A percentile compares a stretch with the other conserved stretches of the same genome.
These are phyloP conservation scores for Fusarium anthophilum DNA, from an alignment of 2,329 filamentous ascomycete genomes.

Conservation along the genomic window DNA sequence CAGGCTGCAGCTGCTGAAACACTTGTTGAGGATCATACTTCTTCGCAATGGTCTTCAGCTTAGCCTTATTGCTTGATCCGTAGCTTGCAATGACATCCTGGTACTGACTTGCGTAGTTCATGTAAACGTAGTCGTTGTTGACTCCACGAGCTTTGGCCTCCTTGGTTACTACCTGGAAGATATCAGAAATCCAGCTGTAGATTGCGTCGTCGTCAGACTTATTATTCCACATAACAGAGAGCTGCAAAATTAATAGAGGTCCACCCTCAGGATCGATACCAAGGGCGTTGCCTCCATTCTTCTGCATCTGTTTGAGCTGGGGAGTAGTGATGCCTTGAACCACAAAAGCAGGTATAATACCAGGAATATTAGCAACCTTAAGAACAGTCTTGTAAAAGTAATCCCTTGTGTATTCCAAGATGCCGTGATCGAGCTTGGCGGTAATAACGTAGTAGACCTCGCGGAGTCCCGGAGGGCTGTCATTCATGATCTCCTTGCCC, in stretches of 20 bases:
- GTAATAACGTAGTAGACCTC: slow-evolving; percentile 22
- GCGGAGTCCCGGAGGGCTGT: slow-evolving; percentile 1
- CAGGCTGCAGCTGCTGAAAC: slow-evolving; percentile 2
- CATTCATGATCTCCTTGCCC: slow-evolving; percentile 1
- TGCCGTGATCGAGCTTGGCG: slow-evolving; percentile 4
- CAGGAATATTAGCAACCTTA: slow-evolving; percentile 30
- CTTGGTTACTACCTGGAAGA: background rate
- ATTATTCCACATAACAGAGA: slow-evolving; percentile 12
- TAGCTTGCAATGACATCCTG: slow-evolving; percentile 16
- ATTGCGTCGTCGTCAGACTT: slow-evolving; percentile 48
- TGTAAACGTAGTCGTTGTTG: slow-evolving; percentile 8
- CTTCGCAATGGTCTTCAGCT: slow-evolving; percentile 3
- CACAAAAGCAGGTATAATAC: slow-evolving; percentile 41
- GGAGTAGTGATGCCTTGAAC: slow-evolving; percentile 55
- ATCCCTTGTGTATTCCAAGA: slow-evolving; percentile 3
- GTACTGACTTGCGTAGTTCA: slow-evolving; percentile 19
- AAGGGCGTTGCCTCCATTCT: slow-evolving; percentile 47
- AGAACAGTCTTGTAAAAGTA: slow-evolving; percentile 37
- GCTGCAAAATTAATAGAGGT: slow-evolving; percentile 30
- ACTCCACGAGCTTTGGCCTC: slow-evolving; percentile 5
- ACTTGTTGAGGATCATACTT: slow-evolving; percentile 10
- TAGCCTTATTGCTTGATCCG: background rate
- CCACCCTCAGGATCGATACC: slow-evolving; percentile 41
- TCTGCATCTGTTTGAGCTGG: slow-evolving; percentile 47
- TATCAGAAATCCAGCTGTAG: slow-evolving; percentile 5